Evolutionary conservation across 1,284 basidiomycete species (phyloP).

Genomic region (Xerocomus tenax): DNA sequence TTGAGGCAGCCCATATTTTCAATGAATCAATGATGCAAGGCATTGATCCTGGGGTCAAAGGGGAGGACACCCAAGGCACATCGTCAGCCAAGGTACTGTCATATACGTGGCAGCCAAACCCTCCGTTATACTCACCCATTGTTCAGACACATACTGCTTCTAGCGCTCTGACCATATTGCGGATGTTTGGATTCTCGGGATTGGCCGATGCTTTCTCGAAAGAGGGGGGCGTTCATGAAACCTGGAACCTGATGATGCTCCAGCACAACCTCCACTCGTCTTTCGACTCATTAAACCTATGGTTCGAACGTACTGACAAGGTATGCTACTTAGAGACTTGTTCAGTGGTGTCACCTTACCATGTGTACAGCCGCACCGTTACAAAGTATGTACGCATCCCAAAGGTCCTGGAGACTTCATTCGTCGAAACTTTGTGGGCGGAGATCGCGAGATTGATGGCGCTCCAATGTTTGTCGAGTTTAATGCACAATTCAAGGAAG

Average conservation of each 20-base stretch:
- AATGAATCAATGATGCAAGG: background rate
- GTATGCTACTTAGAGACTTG: background rate
- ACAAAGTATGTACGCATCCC: background rate
- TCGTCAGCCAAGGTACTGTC: too few relatives aligned
- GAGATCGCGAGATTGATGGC: background rate
- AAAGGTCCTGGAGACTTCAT: background rate
- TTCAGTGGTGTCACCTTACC: background rate
- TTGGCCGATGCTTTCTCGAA: background rate
- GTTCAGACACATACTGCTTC: too few relatives aligned
- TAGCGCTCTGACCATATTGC: background rate
- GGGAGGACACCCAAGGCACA: too few relatives aligned
- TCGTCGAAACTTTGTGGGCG: background rate
- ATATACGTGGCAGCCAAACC: too few relatives aligned
- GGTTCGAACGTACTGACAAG: background rate
- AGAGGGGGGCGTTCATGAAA: background rate
- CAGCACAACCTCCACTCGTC: background rate
- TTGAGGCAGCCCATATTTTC: background rate
- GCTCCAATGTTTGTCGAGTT: background rate
- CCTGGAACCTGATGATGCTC: background rate
- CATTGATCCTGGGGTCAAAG: too few relatives aligned
- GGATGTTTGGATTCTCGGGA: background rate
- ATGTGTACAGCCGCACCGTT: background rate
- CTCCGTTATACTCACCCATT: too few relatives aligned
- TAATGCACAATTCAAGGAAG: background rate
- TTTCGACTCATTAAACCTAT: background rate